Conservation (phyloP, 805 yeast genomes). For the Teunomyces barrocoloradensis region DNA sequence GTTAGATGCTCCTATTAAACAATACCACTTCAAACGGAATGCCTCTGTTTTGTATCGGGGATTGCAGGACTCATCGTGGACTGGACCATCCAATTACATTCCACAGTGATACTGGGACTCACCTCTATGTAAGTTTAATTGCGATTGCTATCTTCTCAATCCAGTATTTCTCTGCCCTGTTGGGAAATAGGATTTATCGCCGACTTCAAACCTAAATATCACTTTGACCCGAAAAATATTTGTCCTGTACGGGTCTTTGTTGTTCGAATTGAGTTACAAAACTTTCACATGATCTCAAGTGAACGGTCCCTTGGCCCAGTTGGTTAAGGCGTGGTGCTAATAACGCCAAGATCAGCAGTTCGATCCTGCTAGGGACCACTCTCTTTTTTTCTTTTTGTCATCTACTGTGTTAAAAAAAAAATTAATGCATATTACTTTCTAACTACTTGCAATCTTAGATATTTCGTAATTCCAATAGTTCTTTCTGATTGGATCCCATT, state of each 20-base stretch:
- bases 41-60: neutral
- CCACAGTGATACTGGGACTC: no score
- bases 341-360: slow-evolving; percentile 74
- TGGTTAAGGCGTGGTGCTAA: slow-evolving; percentile 54
- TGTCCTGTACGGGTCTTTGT: no score
- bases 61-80: neutral
- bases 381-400: slow-evolving; percentile 14
- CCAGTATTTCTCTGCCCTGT: no score
- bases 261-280: no score
- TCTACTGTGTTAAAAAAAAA: no score
- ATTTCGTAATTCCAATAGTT: slow-evolving; percentile 60
- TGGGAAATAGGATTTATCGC: no score
- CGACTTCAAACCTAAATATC: no score
- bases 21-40: neutral
- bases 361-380: slow-evolving; percentile 84
- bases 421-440: neutral
- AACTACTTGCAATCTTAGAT: neutral
- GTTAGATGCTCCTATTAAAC: neutral
- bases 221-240: no score
- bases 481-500: slow-evolving; percentile 60
- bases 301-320: slow-evolving; percentile 50
- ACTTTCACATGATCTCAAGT: no score
- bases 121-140: no score
- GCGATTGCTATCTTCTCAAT: no score
- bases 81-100: neutral